phyloP scores from a whole-genome alignment of 495 filamentous ascomycete genomes.

The Annulohypoxylon maeteangense region DNA sequence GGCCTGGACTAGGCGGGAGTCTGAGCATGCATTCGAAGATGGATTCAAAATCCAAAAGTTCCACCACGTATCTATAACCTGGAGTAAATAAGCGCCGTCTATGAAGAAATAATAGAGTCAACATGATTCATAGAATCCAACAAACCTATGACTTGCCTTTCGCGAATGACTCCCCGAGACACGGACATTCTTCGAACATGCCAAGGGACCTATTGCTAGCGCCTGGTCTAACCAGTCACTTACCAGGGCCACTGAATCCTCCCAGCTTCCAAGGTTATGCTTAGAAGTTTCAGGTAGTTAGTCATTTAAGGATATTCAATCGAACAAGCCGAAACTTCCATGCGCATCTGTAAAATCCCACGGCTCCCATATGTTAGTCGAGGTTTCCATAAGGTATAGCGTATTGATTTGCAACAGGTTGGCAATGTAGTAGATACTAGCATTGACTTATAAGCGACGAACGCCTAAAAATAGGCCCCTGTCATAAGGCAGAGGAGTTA shows the following conservation, averaged over 20 bases:
- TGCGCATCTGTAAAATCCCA: not conserved
- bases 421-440: not conserved
- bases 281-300: slow-evolving; percentile 11
- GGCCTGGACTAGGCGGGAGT: not conserved
- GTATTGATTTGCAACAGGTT: not conserved
- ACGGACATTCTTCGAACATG: slow-evolving; percentile 3
- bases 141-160: not conserved
- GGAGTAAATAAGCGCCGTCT: not conserved
- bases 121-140: slow-evolving; percentile 11
- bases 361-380: slow-evolving; percentile 7
- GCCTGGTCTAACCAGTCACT: not conserved
- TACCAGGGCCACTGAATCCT: slow-evolving; percentile 29
- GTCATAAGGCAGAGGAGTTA: slow-evolving; percentile 19
- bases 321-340: not conserved
- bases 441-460: not conserved
- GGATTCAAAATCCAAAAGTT: not conserved
- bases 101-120: not conserved
- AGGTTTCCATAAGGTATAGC: not conserved
- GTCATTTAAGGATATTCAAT: too few species aligned
- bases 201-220: slow-evolving; percentile 14
- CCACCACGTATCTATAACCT: not conserved
- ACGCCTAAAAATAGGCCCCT: slow-evolving; percentile 21
- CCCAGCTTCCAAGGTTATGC: slow-evolving; percentile 25
- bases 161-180: slow-evolving; percentile 11
- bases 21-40: not conserved